A percentile compares a stretch with the other conserved stretches of the same genome.
Conservation (phyloP, 352 stramenopile genomes). For the Phytophthora macrochlamydospora region DNA sequence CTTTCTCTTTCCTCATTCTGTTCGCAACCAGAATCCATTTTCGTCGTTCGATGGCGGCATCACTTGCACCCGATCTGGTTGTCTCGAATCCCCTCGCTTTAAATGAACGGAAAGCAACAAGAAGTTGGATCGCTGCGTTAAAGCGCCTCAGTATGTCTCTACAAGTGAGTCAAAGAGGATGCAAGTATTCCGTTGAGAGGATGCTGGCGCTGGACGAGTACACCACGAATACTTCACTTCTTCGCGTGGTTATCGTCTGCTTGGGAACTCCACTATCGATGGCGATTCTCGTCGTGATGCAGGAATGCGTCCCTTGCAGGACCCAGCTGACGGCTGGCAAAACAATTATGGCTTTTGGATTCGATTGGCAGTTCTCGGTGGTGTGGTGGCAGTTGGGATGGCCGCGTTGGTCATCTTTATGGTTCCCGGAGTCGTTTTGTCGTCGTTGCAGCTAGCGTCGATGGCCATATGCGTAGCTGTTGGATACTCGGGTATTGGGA, state of each 20-base stretch:
- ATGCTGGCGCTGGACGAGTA: constrained; percentile 24
- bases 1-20: too few species aligned
- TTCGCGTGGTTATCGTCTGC: constrained; percentile 17
- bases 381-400: constrained; percentile 8
- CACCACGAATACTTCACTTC: constrained; percentile 6
- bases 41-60: too few species aligned
- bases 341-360: constrained; percentile 36
- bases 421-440: constrained; percentile 20
- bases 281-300: constrained; percentile 9
- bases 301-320: constrained; percentile 22
- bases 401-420: constrained; percentile 14
- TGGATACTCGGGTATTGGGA: constrained; percentile 8
- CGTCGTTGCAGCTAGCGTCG: constrained; percentile 10
- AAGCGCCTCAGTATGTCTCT: not conserved
- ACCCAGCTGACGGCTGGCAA: constrained; percentile 26
- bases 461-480: constrained; percentile 12
- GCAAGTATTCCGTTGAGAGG: constrained; percentile 12
- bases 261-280: constrained; percentile 17
- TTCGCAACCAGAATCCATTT: too few species aligned
- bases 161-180: constrained; percentile 8
- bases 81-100: not conserved
- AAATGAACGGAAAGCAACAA: not conserved
- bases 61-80: too few species aligned
- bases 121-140: not conserved
- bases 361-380: constrained; percentile 5